Conservation (phyloP, 2,329 filamentous ascomycete species). For the Colletotrichum simmondsii region DNA sequence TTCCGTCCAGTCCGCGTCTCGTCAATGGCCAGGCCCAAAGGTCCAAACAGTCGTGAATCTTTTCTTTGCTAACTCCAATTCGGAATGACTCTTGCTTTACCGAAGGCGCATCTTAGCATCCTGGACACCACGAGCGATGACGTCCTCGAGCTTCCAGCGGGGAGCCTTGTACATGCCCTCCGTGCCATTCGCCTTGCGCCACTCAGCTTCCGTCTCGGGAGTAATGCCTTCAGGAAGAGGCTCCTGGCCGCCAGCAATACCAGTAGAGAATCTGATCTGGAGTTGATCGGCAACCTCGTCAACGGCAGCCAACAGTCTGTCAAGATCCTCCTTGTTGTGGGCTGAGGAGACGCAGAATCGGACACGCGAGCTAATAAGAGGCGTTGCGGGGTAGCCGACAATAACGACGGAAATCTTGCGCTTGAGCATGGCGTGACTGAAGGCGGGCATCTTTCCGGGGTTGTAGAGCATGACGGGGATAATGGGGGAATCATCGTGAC, state of each 20-base stretch:
- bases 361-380: constrained; percentile 91
- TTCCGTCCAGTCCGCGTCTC: constrained; percentile 20
- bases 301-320: constrained; percentile 87
- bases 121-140: constrained; percentile 78
- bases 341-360: constrained; percentile 96
- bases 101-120: constrained; percentile 80
- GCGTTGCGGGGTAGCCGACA: constrained; percentile 96
- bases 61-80: background rate
- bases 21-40: constrained; percentile 4
- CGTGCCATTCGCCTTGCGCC: constrained; percentile 70
- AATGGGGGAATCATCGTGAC: constrained; percentile 97
- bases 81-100: constrained; percentile 50
- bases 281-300: constrained; percentile 92
- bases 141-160: constrained; percentile 86
- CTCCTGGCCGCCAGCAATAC: constrained; percentile 87
- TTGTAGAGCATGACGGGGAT: constrained; percentile 95
- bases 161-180: constrained; percentile 81
- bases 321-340: constrained; percentile 98
- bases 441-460: constrained; percentile 98
- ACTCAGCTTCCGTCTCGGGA: constrained; percentile 77
- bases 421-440: constrained; percentile 98
- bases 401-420: constrained; percentile 98
- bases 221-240: constrained; percentile 78
- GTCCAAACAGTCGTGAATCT: constrained; percentile 7
- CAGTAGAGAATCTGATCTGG: constrained; percentile 97